Percentiles rank a stretch among this genome's conserved stretches.
Evolutionary conservation across 2,329 filamentous ascomycete species (phyloP).

Genomic region (Fusarium irregulare): DNA sequence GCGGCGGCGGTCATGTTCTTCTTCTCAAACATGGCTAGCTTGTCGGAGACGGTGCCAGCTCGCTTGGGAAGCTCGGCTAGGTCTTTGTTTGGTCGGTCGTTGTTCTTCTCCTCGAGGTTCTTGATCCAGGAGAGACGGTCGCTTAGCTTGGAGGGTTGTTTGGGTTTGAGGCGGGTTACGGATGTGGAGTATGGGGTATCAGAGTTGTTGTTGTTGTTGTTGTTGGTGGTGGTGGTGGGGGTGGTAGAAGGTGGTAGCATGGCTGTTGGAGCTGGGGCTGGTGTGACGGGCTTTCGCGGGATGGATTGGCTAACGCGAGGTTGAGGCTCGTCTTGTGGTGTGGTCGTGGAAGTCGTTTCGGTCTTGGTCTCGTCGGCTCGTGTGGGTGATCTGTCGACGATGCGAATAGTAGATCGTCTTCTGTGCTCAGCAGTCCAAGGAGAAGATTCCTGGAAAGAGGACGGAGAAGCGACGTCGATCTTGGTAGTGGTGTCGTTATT

Average conservation of each 20-base stretch:
- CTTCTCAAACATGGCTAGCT: constrained; percentile 30
- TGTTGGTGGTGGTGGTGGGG: background rate
- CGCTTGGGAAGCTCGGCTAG: constrained; percentile 6
- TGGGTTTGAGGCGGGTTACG: background rate
- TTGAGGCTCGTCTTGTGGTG: background rate
- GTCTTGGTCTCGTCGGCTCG: constrained; percentile 6
- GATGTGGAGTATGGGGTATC: constrained; percentile 1
- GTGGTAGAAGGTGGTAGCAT: background rate
- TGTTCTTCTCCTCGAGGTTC: constrained; percentile 20
- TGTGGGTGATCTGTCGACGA: constrained; percentile 1
- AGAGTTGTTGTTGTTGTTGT: background rate
- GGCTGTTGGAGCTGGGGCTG: background rate
- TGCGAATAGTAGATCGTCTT: constrained; percentile 5
- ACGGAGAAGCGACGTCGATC: background rate
- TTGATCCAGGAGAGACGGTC: constrained; percentile 25
- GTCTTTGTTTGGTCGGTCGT: constrained; percentile 12
- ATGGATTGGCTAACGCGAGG: background rate
- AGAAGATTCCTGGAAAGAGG: constrained; percentile 4
- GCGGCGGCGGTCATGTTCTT: constrained; percentile 3
- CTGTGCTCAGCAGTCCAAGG: constrained; percentile 1
- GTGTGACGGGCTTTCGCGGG: background rate
- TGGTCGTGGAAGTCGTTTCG: background rate
- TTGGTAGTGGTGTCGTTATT: background rate
- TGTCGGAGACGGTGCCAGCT: constrained; percentile 24
- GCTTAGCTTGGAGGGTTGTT: constrained; percentile 12